Conservation (phyloP, 1,284 basidiomycete genomes). For the Pseudozyma flocculosa region DNA sequence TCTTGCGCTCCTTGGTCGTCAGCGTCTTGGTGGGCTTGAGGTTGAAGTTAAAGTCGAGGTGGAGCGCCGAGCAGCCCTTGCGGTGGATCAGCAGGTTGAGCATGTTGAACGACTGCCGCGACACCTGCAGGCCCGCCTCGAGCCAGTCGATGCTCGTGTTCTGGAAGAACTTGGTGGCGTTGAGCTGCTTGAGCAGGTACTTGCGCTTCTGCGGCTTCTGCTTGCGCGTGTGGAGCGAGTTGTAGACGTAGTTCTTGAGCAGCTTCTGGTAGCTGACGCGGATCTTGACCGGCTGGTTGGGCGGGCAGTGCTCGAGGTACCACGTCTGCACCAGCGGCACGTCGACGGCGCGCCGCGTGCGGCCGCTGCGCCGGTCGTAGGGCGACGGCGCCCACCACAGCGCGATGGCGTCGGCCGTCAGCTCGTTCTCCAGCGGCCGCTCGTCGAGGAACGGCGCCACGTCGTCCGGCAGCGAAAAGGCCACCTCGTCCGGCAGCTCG, state of each 20-base stretch:
- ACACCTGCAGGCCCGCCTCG: constrained; percentile 96
- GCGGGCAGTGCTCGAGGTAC: constrained; percentile 93
- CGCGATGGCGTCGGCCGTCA: constrained; percentile 93
- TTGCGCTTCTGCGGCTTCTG: constrained; percentile 98
- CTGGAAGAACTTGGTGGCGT: constrained; percentile 99
- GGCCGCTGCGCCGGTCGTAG: constrained; percentile 87
- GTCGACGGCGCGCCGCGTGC: constrained; percentile 91
- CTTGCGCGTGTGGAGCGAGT: constrained; percentile 81
- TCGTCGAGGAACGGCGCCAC: constrained; percentile 81
- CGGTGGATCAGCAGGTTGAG: constrained; percentile 97
- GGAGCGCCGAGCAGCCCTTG: constrained; percentile 94
- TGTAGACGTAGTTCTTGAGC: constrained; percentile 92
- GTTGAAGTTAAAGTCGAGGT: constrained; percentile 92
- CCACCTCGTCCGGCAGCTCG: constrained; percentile 66
- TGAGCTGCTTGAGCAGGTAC: constrained; percentile 91
- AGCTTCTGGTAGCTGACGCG: constrained; percentile 99
- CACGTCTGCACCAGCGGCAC: constrained; percentile 94
- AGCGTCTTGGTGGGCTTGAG: constrained; percentile 97
- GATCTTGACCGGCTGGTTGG: constrained; percentile 93
- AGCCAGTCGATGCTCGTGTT: constrained; percentile 98
- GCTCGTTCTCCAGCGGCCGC: constrained; percentile 80
- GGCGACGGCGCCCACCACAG: constrained; percentile 99
- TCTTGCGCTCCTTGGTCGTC: constrained; percentile 99
- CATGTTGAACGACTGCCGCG: constrained; percentile 99
- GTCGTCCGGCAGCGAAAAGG: constrained; percentile 81